These are phyloP conservation scores for Hanseniaspora guilliermondii DNA, from an alignment of 805 yeast genomes.

Conservation along the genomic window DNA sequence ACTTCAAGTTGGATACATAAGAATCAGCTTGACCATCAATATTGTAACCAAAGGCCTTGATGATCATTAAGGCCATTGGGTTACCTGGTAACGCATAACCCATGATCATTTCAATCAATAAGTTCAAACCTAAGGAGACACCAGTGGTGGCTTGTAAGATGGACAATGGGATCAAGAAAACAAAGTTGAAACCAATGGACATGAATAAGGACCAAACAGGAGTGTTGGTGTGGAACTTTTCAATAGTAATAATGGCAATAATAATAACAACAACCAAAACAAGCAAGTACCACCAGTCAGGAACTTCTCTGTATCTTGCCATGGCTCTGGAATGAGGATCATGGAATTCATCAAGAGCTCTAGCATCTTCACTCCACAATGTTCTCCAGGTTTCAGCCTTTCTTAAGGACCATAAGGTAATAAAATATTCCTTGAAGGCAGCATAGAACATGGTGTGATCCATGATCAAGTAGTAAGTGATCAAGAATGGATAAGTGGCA, in stretches of 20 bases:
- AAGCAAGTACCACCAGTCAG: slow-evolving; percentile 46
- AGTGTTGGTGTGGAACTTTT: slow-evolving; percentile 38
- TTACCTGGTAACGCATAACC: slow-evolving; percentile 47
- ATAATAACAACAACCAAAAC: slow-evolving; percentile 35
- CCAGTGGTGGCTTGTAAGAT: slow-evolving; percentile 48
- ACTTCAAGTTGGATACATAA: slow-evolving; percentile 40
- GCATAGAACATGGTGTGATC: slow-evolving; percentile 34
- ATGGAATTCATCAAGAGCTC: slow-evolving; percentile 23
- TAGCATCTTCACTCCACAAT: slow-evolving; percentile 27
- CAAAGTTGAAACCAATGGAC: slow-evolving; percentile 38
- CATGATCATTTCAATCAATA: slow-evolving; percentile 46
- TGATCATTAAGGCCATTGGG: slow-evolving; percentile 43
- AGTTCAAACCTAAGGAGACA: slow-evolving; percentile 42
- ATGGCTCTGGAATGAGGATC: slow-evolving; percentile 51
- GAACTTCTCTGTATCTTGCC: slow-evolving; percentile 47
- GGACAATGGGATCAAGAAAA: slow-evolving; percentile 47
- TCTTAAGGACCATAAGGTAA: slow-evolving; percentile 15
- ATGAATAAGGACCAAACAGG: slow-evolving; percentile 56
- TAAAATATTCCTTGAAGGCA: slow-evolving; percentile 27
- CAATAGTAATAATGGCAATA: slow-evolving; percentile 29
- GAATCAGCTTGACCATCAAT: slow-evolving; percentile 44
- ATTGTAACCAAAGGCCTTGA: slow-evolving; percentile 43
- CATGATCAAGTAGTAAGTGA: slow-evolving; percentile 36
- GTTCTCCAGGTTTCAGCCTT: slow-evolving; percentile 16
- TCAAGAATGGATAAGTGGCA: slow-evolving; percentile 44